Conservation (phyloP, 768 basidiomycete genomes). For the Tremella yokohamensis region DNA sequence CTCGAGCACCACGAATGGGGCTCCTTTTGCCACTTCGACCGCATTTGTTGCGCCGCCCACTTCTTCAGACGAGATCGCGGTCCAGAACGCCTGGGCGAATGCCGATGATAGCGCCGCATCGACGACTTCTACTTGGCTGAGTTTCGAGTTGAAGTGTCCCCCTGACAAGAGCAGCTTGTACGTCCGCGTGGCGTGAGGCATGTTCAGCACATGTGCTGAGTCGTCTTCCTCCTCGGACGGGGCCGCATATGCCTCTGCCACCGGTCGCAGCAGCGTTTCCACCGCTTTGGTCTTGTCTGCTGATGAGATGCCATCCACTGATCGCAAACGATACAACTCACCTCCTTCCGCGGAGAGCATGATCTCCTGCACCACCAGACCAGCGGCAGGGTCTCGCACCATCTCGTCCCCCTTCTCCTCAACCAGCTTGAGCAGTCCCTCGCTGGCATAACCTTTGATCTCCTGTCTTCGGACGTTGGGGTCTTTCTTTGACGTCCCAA, state of each 20-base stretch:
- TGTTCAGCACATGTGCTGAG: constrained; percentile 66
- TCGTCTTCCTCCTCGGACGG: constrained; percentile 48
- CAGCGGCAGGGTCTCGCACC: constrained; percentile 72
- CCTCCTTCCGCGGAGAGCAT: constrained; percentile 84
- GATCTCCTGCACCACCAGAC: constrained; percentile 71
- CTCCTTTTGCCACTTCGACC: constrained; percentile 36
- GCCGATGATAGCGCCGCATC: constrained; percentile 26
- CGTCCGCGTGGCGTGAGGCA: constrained; percentile 74
- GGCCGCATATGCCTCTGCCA: constrained; percentile 58
- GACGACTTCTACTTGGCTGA: constrained; percentile 56
- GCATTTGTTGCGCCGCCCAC: constrained; percentile 44
- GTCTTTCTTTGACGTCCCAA: constrained; percentile 78
- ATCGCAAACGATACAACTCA: constrained; percentile 52
- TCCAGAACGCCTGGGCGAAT: constrained; percentile 40
- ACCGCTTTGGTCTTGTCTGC: constrained; percentile 69
- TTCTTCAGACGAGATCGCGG: constrained; percentile 31
- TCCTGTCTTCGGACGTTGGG: constrained; percentile 63
- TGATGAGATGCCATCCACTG: not conserved
- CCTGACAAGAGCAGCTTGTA: constrained; percentile 89
- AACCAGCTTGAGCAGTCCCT: constrained; percentile 69
- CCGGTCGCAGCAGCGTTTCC: constrained; percentile 60
- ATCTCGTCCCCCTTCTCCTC: constrained; percentile 61
- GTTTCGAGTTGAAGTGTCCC: constrained; percentile 73
- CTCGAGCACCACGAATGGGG: constrained; percentile 46
- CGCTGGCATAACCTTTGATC: constrained; percentile 68